Conservation (phyloP, 2,329 filamentous ascomycete species). For the Bipolaris bicolor region DNA sequence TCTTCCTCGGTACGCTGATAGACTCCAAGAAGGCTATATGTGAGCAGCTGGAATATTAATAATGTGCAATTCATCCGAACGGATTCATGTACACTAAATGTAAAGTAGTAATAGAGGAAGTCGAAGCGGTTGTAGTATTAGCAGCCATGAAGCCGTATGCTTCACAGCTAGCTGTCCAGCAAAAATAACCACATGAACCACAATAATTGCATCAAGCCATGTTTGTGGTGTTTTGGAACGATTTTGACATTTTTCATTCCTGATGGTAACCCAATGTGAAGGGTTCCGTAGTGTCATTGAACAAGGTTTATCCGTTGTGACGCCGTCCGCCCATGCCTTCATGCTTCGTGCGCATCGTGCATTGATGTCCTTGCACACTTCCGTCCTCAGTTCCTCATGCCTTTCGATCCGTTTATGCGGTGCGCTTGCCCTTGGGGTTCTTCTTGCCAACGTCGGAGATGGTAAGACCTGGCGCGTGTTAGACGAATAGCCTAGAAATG, state of each 20-base stretch:
- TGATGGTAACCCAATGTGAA: slow-evolving; percentile 27
- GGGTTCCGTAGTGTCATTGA: slow-evolving; percentile 42
- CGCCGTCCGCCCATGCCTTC: slow-evolving; percentile 39
- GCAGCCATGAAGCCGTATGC: slow-evolving; percentile 1
- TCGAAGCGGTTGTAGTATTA: slow-evolving; percentile 13
- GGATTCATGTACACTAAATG: slow-evolving; percentile 63
- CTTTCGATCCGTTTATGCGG: slow-evolving; percentile 33
- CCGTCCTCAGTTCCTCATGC: slow-evolving; percentile 14
- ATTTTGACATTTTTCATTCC: slow-evolving; percentile 42
- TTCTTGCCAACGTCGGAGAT: slow-evolving; percentile 68
- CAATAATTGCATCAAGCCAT: slow-evolving; percentile 3
- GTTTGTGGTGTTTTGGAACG: slow-evolving; percentile 19
- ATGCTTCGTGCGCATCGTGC: slow-evolving; percentile 23
- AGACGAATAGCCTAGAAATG: slow-evolving; percentile 6
- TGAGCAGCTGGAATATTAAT: slow-evolving; percentile 57
- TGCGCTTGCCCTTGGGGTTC: slow-evolving; percentile 63
- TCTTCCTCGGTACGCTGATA: slow-evolving; percentile 63
- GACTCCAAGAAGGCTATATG: slow-evolving; percentile 66
- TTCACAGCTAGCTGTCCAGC: slow-evolving; percentile 6
- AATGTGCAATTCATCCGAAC: slow-evolving; percentile 67
- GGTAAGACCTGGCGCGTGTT: slow-evolving; percentile 56
- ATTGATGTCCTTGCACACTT: slow-evolving; percentile 16
- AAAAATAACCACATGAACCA: slow-evolving; percentile 3
- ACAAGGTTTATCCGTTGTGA: slow-evolving; percentile 42
- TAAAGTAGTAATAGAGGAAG: slow-evolving; percentile 39